A percentile compares a stretch with the other conserved stretches of the same genome.
Conservation (phyloP, 805 yeast genomes). For the Ogataea neopini region DNA sequence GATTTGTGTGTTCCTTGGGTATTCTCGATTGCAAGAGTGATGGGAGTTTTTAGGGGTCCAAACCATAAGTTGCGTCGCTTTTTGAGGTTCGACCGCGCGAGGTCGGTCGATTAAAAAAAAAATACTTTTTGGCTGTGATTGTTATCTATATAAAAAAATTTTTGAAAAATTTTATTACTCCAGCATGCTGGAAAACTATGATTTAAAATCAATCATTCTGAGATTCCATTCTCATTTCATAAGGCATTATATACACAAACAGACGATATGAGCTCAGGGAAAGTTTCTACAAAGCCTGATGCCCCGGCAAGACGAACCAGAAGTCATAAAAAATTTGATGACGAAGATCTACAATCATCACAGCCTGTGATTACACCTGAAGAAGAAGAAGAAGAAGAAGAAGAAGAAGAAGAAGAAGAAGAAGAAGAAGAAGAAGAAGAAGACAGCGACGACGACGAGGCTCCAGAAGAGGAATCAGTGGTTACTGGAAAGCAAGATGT, state of each 20-base stretch:
- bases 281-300: conserved; percentile 1
- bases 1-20: conserved; percentile 22
- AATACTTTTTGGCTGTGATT: not conserved
- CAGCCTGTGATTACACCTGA: not conserved
- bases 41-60: not conserved
- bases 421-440: conserved; percentile 21
- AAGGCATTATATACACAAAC: not conserved
- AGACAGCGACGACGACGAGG: conserved; percentile 40
- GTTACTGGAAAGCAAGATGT: conserved; percentile 16
- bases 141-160: conserved; percentile 2
- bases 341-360: conserved; percentile 7
- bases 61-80: not conserved
- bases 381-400: not conserved
- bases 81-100: conserved; percentile 1
- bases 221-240: not conserved
- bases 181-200: not conserved
- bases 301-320: conserved; percentile 19
- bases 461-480: conserved; percentile 50
- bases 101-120: not conserved
- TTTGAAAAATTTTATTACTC: conserved; percentile 4
- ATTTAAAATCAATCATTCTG: not conserved
- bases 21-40: conserved; percentile 14
- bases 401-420: conserved; percentile 11
- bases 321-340: conserved; percentile 23
- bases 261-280: not conserved